Base-by-base conservation (phyloP, 805 yeast species). In the Candida tibetensis region DNA sequence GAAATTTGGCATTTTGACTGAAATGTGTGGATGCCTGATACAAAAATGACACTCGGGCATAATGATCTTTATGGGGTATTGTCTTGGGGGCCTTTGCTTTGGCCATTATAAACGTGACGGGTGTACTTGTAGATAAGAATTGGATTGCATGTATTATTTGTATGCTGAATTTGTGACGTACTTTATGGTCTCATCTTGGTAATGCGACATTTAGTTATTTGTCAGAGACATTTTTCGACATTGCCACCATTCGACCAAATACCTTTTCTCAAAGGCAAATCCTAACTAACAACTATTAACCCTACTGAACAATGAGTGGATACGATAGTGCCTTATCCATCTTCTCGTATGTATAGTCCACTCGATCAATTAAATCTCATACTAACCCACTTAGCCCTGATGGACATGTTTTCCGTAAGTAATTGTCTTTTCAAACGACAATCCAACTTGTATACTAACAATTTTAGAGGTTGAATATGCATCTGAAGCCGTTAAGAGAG, bases 251-350 rank as follows among this genome's bases (percentile, higher is more conserved):
- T 7, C 25, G 25, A 21, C 25, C 25, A 10, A 21, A 21, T 21
- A 21, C 25, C 25, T 7, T 7, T 7, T 47, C 39, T 37, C 35
- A 39, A 40, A 40, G 28, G 19, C 42, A 29, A 33, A 32, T 30
- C 17, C 25, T 36, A 17, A 5, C 27, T 23, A 14, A 23, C 18
- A 32, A 30, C 17, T 27, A 12, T 25, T 18, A 18, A 27, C 32
- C 27, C 28, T 15, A 30, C 16, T 9, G 8, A 19, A 37, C 31
- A 32, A 91, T 91, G 99, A 87, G 96, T 76, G 98, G 99, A 46
- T 91, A 91, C 95, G 99, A 91, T 67, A 81, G 98, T 77, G 99
- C 99, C 40, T 77, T 91, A 55, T 90, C 97, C 46, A 95, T 91
- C 64, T 91, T 91, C 71, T 12, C 6, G 25, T 17, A 5, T 13